phyloP scores from a whole-genome alignment of 805 yeast genomes.

The Metschnikowia dekortorum region DNA sequence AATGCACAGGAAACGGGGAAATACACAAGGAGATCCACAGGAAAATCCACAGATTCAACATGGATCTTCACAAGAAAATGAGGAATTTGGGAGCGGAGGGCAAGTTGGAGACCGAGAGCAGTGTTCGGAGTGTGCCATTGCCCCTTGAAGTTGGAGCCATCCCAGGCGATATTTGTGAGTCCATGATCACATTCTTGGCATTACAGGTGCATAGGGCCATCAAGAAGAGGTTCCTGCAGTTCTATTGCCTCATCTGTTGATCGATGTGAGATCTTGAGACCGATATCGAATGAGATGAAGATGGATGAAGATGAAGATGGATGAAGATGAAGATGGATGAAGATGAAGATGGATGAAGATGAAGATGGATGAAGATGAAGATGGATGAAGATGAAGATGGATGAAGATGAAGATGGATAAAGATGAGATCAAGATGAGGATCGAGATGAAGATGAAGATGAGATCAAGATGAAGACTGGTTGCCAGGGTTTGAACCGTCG shows the following conservation, averaged over 20 bases:
- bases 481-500: not conserved
- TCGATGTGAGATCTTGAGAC: conserved; percentile 90
- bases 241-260: conserved; percentile 92
- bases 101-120: conserved; percentile 36
- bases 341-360: no score
- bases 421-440: no score
- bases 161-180: conserved; percentile 84
- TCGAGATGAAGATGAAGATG: no score
- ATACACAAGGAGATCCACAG: no score
- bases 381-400: no score
- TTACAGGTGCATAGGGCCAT: conserved; percentile 90
- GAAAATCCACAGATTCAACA: no score
- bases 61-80: no score
- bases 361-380: no score
- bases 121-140: conserved; percentile 86
- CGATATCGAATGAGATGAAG: conserved; percentile 48
- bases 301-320: no score
- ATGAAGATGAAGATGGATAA: no score
- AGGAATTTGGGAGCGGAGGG: not conserved
- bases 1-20: no score
- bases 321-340: no score
- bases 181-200: conserved; percentile 98
- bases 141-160: conserved; percentile 72
- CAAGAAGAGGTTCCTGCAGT: conserved; percentile 86
- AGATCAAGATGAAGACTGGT: conserved; percentile 11